These are phyloP conservation scores for Macadamia integrifolia DNA, from an alignment of 164 flowering plant species.

Conservation along the genomic window DNA sequence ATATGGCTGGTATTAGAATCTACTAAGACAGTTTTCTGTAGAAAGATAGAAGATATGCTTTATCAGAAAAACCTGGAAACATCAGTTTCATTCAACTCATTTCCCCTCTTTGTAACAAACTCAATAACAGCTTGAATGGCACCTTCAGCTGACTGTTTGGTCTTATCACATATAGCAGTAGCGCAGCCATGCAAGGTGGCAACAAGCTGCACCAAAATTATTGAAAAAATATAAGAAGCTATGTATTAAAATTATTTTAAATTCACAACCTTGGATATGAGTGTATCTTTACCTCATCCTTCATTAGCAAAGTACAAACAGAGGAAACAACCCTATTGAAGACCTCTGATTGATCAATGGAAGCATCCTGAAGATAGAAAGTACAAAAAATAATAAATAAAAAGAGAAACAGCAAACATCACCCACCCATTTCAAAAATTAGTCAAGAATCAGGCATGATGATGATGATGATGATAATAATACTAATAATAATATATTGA, in stretches of 20 bases:
- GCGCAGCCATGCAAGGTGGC: constrained; percentile 64
- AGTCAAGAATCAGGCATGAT: constrained; percentile 8
- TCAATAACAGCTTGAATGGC: constrained; percentile 84
- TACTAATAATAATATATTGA: no score
- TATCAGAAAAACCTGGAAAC: constrained; percentile 54
- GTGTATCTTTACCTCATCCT: constrained; percentile 57
- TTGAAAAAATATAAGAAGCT: constrained; percentile 1
- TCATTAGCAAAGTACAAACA: constrained; percentile 63
- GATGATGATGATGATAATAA: no score
- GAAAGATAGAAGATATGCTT: neutral
- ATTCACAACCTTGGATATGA: neutral
- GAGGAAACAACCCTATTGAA: constrained; percentile 88
- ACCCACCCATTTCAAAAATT: neutral
- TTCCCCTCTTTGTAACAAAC: constrained; percentile 70
- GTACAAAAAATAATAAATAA: neutral
- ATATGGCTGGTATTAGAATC: constrained; percentile 9
- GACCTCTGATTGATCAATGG: constrained; percentile 96
- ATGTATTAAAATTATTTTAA: neutral
- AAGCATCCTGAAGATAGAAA: constrained; percentile 67
- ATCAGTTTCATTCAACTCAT: constrained; percentile 71
- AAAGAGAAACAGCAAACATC: neutral
- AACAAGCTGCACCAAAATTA: constrained; percentile 56
- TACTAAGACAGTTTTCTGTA: neutral
- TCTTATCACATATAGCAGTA: constrained; percentile 77
- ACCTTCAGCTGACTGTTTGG: constrained; percentile 92